A percentile compares a stretch with the other conserved stretches of the same genome.
These are phyloP conservation scores for Corchorus capsularis DNA, from an alignment of 345 rosid species.

Conservation along the genomic window DNA sequence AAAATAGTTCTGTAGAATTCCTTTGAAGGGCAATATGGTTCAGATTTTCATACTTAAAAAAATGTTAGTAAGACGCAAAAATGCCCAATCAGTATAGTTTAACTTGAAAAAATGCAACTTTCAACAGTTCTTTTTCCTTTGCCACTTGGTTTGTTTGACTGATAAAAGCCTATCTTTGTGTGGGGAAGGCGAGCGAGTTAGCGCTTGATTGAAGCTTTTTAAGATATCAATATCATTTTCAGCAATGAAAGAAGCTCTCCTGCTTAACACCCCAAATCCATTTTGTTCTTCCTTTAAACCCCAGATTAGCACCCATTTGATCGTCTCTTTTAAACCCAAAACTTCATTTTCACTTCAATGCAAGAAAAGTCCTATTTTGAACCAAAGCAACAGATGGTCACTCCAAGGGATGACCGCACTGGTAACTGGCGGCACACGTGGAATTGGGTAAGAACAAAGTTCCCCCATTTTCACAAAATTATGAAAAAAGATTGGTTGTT, in stretches of 20 bases:
- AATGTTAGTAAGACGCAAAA: no score
- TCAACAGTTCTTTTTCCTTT: no score
- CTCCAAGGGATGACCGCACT: constrained; percentile 44
- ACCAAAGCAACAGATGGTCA: constrained; percentile 42
- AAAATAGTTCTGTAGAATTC: neutral
- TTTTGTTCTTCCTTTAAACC: constrained; percentile 9
- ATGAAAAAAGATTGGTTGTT: neutral
- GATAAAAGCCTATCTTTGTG: neutral
- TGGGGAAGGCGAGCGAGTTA: neutral
- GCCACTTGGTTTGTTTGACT: neutral
- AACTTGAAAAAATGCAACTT: neutral
- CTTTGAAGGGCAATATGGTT: no score
- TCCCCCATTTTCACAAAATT: neutral
- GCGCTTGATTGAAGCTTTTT: neutral
- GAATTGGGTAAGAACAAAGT: constrained; percentile 44
- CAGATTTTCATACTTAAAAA: no score
- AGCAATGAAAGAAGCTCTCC: constrained; percentile 4
- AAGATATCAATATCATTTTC: neutral
- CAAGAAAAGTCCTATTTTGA: constrained; percentile 3
- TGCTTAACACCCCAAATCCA: neutral
- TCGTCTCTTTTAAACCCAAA: constrained; percentile 10
- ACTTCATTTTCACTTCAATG: constrained; percentile 6
- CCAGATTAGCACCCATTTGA: neutral
- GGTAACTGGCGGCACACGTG: constrained; percentile 58
- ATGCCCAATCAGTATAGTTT: neutral